Conservation (phyloP, 345 rosid genomes). For the Mallotus nudiflorus region DNA sequence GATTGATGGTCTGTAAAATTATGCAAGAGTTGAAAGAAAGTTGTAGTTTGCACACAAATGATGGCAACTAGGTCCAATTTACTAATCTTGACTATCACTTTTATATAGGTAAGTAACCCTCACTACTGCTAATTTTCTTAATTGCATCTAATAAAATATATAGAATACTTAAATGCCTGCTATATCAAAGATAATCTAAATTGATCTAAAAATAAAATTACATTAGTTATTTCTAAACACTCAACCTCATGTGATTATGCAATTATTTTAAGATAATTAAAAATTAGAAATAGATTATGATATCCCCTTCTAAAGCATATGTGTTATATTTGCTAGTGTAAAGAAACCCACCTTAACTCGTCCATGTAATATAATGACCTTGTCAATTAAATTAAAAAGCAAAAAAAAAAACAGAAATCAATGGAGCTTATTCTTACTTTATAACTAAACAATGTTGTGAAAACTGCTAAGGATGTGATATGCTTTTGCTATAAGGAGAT, state of each 20-base stretch:
- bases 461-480: too few relatives aligned
- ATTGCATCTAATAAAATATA: too few relatives aligned
- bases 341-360: constrained; percentile 81
- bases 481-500: too few relatives aligned
- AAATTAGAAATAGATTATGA: neutral
- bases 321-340: constrained; percentile 7
- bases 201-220: neutral
- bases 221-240: neutral
- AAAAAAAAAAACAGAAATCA: too few relatives aligned
- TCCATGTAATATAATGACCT: constrained; percentile 81
- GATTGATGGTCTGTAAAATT: neutral
- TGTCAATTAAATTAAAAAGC: constrained; percentile 74
- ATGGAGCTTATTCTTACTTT: too few relatives aligned
- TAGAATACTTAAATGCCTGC: neutral
- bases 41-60: neutral
- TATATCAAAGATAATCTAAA: neutral
- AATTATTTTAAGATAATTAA: neutral
- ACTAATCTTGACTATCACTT: too few relatives aligned
- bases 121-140: too few relatives aligned
- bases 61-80: neutral
- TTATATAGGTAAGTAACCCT: too few relatives aligned
- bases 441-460: too few relatives aligned
- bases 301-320: neutral
- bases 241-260: neutral
- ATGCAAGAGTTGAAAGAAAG: neutral